These are phyloP conservation scores for Penicillium occitanis DNA, from an alignment of 2,329 filamentous ascomycete species.

Conservation along the genomic window DNA sequence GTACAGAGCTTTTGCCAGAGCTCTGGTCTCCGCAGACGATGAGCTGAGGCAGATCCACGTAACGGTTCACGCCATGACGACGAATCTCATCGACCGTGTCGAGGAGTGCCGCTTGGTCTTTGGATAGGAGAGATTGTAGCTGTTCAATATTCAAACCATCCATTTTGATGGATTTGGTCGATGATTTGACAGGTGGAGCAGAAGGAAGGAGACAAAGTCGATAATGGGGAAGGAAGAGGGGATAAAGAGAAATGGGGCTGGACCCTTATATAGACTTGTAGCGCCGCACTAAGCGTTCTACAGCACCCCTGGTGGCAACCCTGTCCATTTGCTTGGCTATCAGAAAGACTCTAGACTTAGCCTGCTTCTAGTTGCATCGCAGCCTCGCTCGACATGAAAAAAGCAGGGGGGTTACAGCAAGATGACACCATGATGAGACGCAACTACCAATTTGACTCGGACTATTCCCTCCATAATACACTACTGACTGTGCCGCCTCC, in stretches of 20 bases:
- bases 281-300: not conserved
- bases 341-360: not conserved
- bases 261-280: not conserved
- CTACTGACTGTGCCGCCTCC: not conserved
- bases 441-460: not conserved
- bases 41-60: slow-evolving; percentile 55
- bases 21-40: slow-evolving; percentile 63
- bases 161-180: not conserved
- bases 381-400: not conserved
- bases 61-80: slow-evolving; percentile 48
- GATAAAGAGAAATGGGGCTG: not conserved
- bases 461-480: not conserved
- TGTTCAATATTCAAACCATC: slow-evolving; percentile 11
- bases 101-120: slow-evolving; percentile 20
- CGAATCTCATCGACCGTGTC: slow-evolving; percentile 51
- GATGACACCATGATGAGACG: not conserved
- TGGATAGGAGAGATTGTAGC: slow-evolving; percentile 21
- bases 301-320: not conserved
- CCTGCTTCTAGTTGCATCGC: not conserved
- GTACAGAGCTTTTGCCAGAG: slow-evolving; percentile 63
- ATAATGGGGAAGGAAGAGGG: not conserved
- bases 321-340: not conserved
- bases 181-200: not conserved
- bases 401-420: not conserved
- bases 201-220: not conserved